Percentiles rank a stretch among this genome's conserved stretches.
Conservation (phyloP, 78 protist species). For the Andalucia godoyi region DNA sequence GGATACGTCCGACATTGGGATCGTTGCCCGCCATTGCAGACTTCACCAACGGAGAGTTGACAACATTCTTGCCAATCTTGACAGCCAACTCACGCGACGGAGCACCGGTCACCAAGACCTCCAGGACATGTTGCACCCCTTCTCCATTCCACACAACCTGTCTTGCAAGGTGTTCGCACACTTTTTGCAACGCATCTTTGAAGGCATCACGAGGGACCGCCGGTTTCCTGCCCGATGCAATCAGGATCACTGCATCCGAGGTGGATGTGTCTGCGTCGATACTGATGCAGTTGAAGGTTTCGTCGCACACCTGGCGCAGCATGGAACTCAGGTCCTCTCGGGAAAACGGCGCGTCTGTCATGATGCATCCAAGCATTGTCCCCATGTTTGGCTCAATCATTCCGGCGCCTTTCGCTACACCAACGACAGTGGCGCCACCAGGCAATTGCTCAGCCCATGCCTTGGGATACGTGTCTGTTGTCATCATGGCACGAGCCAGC, state of each 20-base stretch:
- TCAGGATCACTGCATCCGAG: conserved; percentile 32
- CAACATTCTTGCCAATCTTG: conserved; percentile 6
- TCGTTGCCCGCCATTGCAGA: conserved; percentile 54
- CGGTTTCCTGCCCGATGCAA: conserved; percentile 20
- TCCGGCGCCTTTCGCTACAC: conserved; percentile 64
- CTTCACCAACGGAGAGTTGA: conserved; percentile 37
- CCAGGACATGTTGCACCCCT: conserved; percentile 45
- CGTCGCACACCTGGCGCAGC: conserved; percentile 27
- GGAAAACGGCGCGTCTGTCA: conserved; percentile 30
- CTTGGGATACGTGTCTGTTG: too few relatives aligned
- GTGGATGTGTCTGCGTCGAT: conserved; percentile 57
- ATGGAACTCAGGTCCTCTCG: not conserved
- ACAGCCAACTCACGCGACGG: conserved; percentile 3
- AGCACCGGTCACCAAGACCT: conserved; percentile 14
- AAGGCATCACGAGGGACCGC: not conserved
- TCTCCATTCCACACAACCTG: conserved; percentile 52
- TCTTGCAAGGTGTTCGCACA: conserved; percentile 11
- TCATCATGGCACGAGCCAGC: too few relatives aligned
- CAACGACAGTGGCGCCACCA: conserved; percentile 17
- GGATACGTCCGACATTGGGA: conserved; percentile 62
- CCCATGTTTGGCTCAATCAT: conserved; percentile 65
- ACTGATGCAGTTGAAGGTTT: conserved; percentile 42
- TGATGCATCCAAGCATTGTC: conserved; percentile 26
- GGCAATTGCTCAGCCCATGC: too few relatives aligned
- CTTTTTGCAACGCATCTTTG: conserved; percentile 14